Conservation (phyloP, 371 early-diverging fungal genomes). For the Apophysomyces sp. region DNA sequence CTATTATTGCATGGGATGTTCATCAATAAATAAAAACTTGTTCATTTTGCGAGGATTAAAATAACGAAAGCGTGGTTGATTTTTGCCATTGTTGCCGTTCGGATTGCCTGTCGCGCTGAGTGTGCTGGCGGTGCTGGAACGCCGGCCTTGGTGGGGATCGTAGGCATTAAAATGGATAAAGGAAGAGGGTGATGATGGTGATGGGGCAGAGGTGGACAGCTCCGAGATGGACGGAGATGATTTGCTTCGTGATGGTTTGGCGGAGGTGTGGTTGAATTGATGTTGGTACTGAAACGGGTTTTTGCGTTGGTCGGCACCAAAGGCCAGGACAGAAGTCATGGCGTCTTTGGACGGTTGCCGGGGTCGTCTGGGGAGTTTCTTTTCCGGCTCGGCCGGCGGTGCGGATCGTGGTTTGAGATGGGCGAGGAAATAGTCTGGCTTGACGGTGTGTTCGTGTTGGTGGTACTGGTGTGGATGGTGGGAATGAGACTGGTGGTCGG, state of each 20-base stretch:
- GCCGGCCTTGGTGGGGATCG: not conserved
- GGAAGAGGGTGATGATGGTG: conserved; percentile 4
- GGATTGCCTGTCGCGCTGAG: not conserved
- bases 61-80: conserved; percentile 46
- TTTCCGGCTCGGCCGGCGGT: not conserved
- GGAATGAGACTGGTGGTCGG: conserved; percentile 2
- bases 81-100: conserved; percentile 9
- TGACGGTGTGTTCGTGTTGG: conserved; percentile 1
- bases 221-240: conserved; percentile 1
- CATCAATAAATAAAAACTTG: conserved; percentile 54
- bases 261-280: not conserved
- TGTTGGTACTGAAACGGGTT: conserved; percentile 8
- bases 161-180: not conserved
- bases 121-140: not conserved
- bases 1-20: conserved; percentile 32
- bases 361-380: not conserved
- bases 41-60: conserved; percentile 56
- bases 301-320: conserved; percentile 1
- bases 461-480: not conserved
- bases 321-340: conserved; percentile 20
- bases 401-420: conserved; percentile 10
- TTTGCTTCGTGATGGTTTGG: not conserved
- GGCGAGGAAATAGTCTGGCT: conserved; percentile 17
- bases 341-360: conserved; percentile 8
- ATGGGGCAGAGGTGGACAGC: conserved; percentile 1